phyloP scores from a whole-genome alignment of 495 filamentous ascomycete genomes.

The Saxophila tyrrhenica region DNA sequence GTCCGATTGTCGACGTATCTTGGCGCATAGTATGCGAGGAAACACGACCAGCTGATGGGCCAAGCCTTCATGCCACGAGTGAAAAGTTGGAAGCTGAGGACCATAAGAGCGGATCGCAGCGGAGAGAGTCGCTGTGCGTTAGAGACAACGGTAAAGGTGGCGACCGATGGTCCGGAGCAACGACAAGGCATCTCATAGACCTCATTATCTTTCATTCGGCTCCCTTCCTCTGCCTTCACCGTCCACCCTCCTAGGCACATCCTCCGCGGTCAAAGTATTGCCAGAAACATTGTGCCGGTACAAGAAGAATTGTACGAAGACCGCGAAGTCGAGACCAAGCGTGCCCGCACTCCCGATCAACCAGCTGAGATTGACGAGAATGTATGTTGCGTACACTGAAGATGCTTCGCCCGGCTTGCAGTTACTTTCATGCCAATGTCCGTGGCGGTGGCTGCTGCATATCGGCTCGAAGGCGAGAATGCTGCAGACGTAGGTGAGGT shows the following conservation, averaged over 20 bases:
- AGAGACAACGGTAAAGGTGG: too few species aligned
- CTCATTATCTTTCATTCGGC: constrained; percentile 12
- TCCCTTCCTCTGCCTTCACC: constrained; percentile 14
- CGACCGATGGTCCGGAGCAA: too few species aligned
- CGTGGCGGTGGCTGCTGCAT: constrained; percentile 11
- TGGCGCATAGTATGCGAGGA: too few species aligned
- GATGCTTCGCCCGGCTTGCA: constrained; percentile 41
- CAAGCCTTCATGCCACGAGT: too few species aligned
- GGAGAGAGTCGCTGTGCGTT: too few species aligned
- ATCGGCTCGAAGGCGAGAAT: constrained; percentile 78
- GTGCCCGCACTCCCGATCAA: constrained; percentile 81
- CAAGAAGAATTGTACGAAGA: constrained; percentile 87
- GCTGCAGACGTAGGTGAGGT: constrained; percentile 82
- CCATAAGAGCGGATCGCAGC: too few species aligned
- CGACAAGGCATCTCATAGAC: too few species aligned
- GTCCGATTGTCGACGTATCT: too few species aligned
- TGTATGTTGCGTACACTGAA: constrained; percentile 59
- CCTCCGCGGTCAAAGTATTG: background rate
- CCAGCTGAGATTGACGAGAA: constrained; percentile 82
- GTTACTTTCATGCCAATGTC: constrained; percentile 9
- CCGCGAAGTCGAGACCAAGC: constrained; percentile 65
- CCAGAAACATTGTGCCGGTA: constrained; percentile 44
- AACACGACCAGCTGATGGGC: too few species aligned
- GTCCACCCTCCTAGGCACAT: constrained; percentile 3
- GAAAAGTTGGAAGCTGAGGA: too few species aligned